Percentiles rank a stretch among this genome's conserved stretches.
phyloP scores from a whole-genome alignment of 2,329 filamentous ascomycete genomes.

The Scedosporium boydii region DNA sequence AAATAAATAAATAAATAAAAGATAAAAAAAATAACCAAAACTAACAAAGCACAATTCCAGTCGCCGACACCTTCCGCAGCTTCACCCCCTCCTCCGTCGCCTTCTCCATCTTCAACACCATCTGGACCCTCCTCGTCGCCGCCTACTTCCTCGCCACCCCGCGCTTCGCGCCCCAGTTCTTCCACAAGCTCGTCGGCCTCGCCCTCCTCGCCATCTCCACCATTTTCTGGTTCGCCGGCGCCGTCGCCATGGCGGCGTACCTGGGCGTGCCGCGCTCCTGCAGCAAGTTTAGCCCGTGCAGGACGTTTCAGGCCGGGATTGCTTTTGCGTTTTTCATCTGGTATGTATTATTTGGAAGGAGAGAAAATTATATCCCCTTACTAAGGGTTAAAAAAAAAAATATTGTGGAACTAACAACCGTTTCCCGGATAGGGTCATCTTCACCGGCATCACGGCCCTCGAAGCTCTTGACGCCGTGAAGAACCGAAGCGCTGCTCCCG shows the following conservation, averaged over 20 bases:
- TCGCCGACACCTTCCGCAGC: slow-evolving; percentile 35
- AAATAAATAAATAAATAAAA: background rate
- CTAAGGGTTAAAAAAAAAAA: background rate
- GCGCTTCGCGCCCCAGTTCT: slow-evolving; percentile 47
- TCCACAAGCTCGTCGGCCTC: slow-evolving; percentile 57
- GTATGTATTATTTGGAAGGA: slow-evolving; percentile 11
- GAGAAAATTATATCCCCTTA: background rate
- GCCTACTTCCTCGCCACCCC: slow-evolving; percentile 62
- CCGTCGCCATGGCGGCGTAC: slow-evolving; percentile 64
- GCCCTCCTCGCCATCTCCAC: slow-evolving; percentile 62
- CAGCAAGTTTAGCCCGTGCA: slow-evolving; percentile 47
- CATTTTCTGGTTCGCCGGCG: slow-evolving; percentile 85
- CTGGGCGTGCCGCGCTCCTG: slow-evolving; percentile 43
- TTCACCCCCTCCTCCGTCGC: slow-evolving; percentile 37
- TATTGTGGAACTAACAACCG: background rate
- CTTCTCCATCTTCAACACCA: slow-evolving; percentile 70
- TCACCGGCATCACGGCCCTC: slow-evolving; percentile 35
- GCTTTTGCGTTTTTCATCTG: slow-evolving; percentile 60
- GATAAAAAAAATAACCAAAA: background rate
- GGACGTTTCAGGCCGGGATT: slow-evolving; percentile 50
- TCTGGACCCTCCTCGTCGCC: slow-evolving; percentile 68
- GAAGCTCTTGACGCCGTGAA: slow-evolving; percentile 30
- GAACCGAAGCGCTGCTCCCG: background rate
- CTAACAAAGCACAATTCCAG: slow-evolving; percentile 24
- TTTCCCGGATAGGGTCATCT: slow-evolving; percentile 22